These are phyloP conservation scores for Trypanosomatidae sp. DNA, from an alignment of 208 protist genomes.

Conservation along the genomic window DNA sequence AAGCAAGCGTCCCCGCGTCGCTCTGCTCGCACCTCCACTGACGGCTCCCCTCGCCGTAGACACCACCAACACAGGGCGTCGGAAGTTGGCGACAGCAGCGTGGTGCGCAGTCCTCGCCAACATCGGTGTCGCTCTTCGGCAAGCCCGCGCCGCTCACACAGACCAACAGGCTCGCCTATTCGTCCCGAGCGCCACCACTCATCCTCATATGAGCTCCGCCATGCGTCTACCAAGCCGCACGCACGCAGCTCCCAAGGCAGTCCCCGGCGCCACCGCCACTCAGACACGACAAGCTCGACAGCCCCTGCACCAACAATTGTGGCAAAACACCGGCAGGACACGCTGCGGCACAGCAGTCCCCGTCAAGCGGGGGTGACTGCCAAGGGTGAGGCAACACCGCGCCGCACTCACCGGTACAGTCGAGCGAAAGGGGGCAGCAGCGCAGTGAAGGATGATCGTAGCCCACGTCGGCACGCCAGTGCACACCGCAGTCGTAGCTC, in stretches of 20 bases:
- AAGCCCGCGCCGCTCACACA: conserved; percentile 16
- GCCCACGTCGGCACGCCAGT: conserved; percentile 16
- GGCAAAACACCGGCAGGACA: conserved; percentile 23
- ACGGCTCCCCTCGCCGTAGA: conserved; percentile 14
- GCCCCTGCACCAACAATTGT: conserved; percentile 3
- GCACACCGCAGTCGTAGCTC: conserved; percentile 19
- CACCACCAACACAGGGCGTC: conserved; percentile 13
- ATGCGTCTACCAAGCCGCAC: conserved; percentile 9
- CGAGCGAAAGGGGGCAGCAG: background rate
- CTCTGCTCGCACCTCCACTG: conserved; percentile 12
- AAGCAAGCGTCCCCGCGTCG: background rate
- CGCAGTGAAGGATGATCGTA: conserved; percentile 8
- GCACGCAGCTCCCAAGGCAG: conserved; percentile 15
- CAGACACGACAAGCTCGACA: background rate
- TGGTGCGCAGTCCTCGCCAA: conserved; percentile 19
- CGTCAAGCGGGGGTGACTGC: conserved; percentile 3
- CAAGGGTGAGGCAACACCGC: conserved; percentile 6
- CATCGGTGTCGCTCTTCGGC: conserved; percentile 2
- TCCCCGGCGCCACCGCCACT: conserved; percentile 13
- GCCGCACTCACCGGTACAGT: conserved; percentile 11
- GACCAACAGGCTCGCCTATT: conserved; percentile 15
- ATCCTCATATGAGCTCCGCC: conserved; percentile 14
- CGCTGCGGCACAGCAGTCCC: conserved; percentile 23
- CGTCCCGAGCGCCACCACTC: conserved; percentile 17
- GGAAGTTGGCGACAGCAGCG: conserved; percentile 3